These are phyloP conservation scores for Hansenula sp. DNA, from an alignment of 1,139 yeast genomes.

Conservation along the genomic window DNA sequence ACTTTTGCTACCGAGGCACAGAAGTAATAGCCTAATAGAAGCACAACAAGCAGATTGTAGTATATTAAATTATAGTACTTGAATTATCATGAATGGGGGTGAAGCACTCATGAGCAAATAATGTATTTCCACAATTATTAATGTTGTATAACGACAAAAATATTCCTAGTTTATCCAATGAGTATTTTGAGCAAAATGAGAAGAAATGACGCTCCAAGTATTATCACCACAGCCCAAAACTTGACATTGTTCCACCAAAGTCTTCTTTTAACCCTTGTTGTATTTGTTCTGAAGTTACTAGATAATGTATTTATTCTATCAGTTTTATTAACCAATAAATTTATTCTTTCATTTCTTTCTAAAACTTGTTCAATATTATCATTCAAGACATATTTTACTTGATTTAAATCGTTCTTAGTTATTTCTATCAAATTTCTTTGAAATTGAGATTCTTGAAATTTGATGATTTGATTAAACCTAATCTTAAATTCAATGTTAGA, in stretches of 20 bases:
- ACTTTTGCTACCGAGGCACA: no score
- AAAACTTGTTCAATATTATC: conserved; percentile 62
- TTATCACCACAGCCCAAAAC: conserved; percentile 27
- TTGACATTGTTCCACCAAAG: conserved; percentile 61
- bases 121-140: not conserved
- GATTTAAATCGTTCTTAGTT: conserved; percentile 19
- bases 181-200: not conserved
- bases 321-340: conserved; percentile 74
- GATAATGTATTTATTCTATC: conserved; percentile 68
- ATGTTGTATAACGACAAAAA: not conserved
- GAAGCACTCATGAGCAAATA: not conserved
- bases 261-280: conserved; percentile 56
- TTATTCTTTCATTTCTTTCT: conserved; percentile 75
- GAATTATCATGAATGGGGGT: no score
- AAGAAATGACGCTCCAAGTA: not conserved
- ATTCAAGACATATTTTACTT: conserved; percentile 43
- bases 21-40: no score
- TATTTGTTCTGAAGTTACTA: conserved; percentile 62
- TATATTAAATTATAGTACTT: no score
- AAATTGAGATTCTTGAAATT: conserved; percentile 18
- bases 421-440: conserved; percentile 13
- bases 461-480: conserved; percentile 22
- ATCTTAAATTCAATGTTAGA: conserved; percentile 18
- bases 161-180: not conserved
- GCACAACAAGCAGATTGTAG: no score